phyloP scores from a whole-genome alignment of 192 early-diverging fungal species.

The Mortierella alpina region DNA sequence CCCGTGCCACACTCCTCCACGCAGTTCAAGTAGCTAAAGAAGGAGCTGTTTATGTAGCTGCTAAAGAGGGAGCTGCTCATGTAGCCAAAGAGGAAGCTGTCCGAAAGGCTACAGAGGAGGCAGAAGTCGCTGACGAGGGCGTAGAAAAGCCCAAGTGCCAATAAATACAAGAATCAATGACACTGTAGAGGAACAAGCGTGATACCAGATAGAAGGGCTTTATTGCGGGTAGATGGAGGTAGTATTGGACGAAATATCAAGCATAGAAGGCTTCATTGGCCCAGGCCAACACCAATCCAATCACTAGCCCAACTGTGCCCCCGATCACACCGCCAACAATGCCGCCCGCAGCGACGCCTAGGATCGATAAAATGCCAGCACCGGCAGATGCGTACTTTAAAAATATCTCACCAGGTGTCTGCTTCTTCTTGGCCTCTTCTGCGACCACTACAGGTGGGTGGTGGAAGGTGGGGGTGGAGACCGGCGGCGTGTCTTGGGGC shows the following conservation, averaged over 20 bases:
- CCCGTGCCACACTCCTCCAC: too few relatives aligned
- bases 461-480: neutral
- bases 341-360: slow-evolving; percentile 4
- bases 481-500: neutral
- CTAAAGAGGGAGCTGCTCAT: too few relatives aligned
- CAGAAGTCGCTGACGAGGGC: too few relatives aligned
- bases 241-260: neutral
- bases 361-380: neutral
- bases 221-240: too few relatives aligned
- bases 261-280: neutral
- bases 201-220: too few relatives aligned
- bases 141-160: too few relatives aligned
- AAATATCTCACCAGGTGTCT: neutral
- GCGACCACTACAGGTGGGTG: neutral
- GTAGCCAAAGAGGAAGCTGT: too few relatives aligned
- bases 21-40: too few relatives aligned
- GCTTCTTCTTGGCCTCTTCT: neutral
- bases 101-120: too few relatives aligned
- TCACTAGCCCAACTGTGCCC: slow-evolving; percentile 1
- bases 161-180: too few relatives aligned
- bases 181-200: too few relatives aligned
- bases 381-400: slow-evolving; percentile 10
- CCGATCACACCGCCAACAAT: slow-evolving; percentile 11
- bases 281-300: neutral
- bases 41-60: too few relatives aligned